These are phyloP conservation scores for Boeremia exigua DNA, from an alignment of 2,329 filamentous ascomycete genomes.

Conservation along the genomic window DNA sequence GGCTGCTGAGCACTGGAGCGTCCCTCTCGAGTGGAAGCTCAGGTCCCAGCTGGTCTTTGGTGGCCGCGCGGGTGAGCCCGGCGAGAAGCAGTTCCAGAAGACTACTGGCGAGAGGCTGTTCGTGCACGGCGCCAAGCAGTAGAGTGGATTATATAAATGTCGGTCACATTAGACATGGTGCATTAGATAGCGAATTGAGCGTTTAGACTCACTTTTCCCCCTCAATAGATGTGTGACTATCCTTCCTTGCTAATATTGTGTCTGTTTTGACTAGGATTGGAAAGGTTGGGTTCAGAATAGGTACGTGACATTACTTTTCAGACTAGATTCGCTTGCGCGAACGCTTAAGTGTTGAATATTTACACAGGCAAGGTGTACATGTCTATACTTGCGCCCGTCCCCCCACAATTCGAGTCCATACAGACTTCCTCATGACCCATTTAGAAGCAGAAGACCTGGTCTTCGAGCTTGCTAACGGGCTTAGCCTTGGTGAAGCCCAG, in stretches of 20 bases:
- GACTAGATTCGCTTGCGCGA: neutral
- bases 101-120: slow-evolving; percentile 66
- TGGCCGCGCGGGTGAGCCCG: slow-evolving; percentile 60
- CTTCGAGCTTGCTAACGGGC: slow-evolving; percentile 95
- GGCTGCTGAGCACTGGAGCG: slow-evolving; percentile 71
- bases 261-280: too few relatives aligned
- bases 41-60: slow-evolving; percentile 88
- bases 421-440: neutral
- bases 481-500: slow-evolving; percentile 91
- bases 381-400: neutral
- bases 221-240: neutral
- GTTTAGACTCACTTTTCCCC: neutral
- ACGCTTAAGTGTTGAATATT: neutral
- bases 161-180: neutral
- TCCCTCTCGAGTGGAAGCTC: slow-evolving; percentile 77
- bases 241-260: too few relatives aligned
- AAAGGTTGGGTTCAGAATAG: too few relatives aligned
- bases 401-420: neutral
- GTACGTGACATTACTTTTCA: neutral
- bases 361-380: too few relatives aligned
- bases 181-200: slow-evolving; percentile 7
- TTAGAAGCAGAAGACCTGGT: slow-evolving; percentile 97
- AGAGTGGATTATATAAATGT: neutral
- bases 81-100: slow-evolving; percentile 69
- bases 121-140: slow-evolving; percentile 46